These are phyloP conservation scores for Aspergillus udagawae DNA, from an alignment of 2,329 filamentous ascomycete genomes.

Conservation along the genomic window DNA sequence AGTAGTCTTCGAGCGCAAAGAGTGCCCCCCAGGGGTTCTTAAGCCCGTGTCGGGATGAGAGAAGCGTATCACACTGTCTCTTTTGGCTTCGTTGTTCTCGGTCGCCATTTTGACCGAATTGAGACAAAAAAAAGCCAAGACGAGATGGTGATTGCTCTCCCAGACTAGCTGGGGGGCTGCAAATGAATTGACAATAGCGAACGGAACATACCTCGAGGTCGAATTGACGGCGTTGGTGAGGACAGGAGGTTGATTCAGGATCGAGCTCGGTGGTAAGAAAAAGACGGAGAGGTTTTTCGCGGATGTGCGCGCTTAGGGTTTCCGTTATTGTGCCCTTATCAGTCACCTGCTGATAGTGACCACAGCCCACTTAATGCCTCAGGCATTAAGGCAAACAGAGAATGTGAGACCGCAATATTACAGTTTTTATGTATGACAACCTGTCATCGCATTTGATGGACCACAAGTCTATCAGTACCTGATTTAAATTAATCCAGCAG, in stretches of 20 bases:
- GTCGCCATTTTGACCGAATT: neutral
- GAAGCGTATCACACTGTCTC: slow-evolving; percentile 40
- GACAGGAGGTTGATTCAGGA: slow-evolving; percentile 19
- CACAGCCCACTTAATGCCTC: slow-evolving; percentile 1
- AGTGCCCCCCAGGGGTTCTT: slow-evolving; percentile 68
- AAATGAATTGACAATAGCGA: slow-evolving; percentile 17
- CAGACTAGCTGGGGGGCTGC: slow-evolving; percentile 42
- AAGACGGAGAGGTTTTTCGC: slow-evolving; percentile 24
- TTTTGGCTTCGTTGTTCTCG: slow-evolving; percentile 6
- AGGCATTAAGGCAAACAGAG: slow-evolving; percentile 7
- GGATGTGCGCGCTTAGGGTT: slow-evolving; percentile 33
- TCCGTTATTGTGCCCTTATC: slow-evolving; percentile 23
- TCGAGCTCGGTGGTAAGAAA: slow-evolving; percentile 10
- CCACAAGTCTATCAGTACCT: too few relatives aligned
- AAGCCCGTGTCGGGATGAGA: slow-evolving; percentile 54
- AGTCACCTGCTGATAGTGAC: slow-evolving; percentile 20
- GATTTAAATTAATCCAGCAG: too few relatives aligned
- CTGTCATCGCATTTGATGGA: too few relatives aligned
- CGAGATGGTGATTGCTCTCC: slow-evolving; percentile 39
- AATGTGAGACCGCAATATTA: neutral
- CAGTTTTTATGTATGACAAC: too few relatives aligned
- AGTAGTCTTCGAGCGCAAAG: slow-evolving; percentile 63
- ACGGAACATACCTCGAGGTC: slow-evolving; percentile 40
- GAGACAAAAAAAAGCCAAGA: slow-evolving; percentile 12
- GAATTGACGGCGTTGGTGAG: slow-evolving; percentile 26